Conservation (phyloP, 148 eudicot species). For the Cornus controversa region DNA sequence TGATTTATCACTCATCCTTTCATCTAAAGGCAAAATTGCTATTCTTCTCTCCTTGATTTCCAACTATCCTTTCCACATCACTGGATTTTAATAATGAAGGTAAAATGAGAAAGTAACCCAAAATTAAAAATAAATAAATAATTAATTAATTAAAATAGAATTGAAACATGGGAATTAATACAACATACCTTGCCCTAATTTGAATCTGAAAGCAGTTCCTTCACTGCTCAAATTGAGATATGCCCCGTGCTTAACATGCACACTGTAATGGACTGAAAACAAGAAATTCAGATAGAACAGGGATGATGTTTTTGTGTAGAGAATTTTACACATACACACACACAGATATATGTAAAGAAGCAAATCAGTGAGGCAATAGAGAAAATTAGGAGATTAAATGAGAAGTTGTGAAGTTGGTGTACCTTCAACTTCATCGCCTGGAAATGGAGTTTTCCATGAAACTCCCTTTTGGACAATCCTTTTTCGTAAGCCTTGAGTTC, state of each 20-base stretch:
- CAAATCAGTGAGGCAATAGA: no score
- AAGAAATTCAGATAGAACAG: background rate
- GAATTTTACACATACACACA: no score
- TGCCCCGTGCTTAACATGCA: conserved; percentile 29
- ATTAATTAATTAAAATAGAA: background rate
- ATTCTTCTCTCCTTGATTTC: no score
- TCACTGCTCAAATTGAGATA: conserved; percentile 34
- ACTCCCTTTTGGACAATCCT: conserved; percentile 29
- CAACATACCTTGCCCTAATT: conserved; percentile 45
- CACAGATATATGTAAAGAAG: no score
- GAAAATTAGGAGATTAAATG: background rate
- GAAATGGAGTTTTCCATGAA: conserved; percentile 47
- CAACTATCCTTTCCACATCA: no score
- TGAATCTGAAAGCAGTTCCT: conserved; percentile 42
- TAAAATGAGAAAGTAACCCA: no score
- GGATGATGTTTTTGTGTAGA: background rate
- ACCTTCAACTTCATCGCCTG: conserved; percentile 60
- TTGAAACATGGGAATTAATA: background rate
- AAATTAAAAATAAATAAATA: no score
- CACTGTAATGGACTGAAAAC: conserved; percentile 43
- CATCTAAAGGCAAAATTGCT: no score
- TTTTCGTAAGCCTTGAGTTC: conserved; percentile 36
- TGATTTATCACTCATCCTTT: no score
- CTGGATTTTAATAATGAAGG: no score
- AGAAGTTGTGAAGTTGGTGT: background rate